Evolutionary conservation across 169 alveolate species (phyloP).

Genomic region (Babesia ovata): DNA sequence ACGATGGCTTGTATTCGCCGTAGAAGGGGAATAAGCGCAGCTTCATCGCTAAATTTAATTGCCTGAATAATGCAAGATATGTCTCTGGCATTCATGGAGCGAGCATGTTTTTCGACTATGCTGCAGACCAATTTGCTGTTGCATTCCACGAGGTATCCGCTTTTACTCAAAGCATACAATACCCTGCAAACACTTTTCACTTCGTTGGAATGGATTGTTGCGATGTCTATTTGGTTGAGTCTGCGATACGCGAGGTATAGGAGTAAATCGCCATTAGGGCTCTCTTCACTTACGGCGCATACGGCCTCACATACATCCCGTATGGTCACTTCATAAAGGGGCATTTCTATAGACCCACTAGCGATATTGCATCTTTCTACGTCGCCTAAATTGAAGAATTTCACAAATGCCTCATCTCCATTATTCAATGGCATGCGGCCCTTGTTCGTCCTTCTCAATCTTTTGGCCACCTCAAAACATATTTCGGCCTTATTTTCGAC

Average conservation of each 20-base stretch:
- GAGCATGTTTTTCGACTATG: background rate
- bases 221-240: background rate
- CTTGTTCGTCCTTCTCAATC: background rate
- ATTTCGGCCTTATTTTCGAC: background rate
- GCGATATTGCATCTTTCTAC: too few species aligned
- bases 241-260: slow-evolving; percentile 10
- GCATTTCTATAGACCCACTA: too few species aligned
- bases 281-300: background rate
- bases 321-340: background rate
- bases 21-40: background rate
- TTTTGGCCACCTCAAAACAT: slow-evolving; percentile 5
- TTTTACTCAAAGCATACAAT: background rate
- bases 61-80: slow-evolving; percentile 4
- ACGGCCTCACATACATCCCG: slow-evolving; percentile 33
- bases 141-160: background rate
- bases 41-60: background rate
- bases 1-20: background rate
- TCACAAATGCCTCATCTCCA: background rate
- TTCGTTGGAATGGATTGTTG: background rate
- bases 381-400: too few species aligned
- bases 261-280: background rate
- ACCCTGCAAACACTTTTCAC: slow-evolving; percentile 33
- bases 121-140: background rate
- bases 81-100: slow-evolving; percentile 15
- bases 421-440: background rate